Conservation (phyloP, 169 alveolate genomes). For the Plasmodium relictum region DNA sequence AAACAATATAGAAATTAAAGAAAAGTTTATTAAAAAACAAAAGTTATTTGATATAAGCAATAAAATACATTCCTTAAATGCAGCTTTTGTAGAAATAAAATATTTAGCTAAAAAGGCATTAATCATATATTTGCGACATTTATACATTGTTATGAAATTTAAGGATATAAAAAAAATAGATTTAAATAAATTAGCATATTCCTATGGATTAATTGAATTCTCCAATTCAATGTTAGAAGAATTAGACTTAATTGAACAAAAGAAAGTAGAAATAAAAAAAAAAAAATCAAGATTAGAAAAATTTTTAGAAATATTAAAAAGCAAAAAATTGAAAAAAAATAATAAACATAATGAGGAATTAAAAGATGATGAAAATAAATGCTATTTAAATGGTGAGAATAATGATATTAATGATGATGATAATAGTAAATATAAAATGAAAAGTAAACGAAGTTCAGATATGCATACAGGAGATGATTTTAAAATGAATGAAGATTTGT, state of each 20-base stretch:
- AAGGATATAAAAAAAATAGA: conserved; percentile 40
- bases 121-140: conserved; percentile 61
- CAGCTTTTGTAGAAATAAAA: conserved; percentile 74
- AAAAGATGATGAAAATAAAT: neutral
- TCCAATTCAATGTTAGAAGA: conserved; percentile 39
- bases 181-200: conserved; percentile 49
- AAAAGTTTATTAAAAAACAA: conserved; percentile 68
- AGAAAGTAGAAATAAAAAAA: conserved; percentile 29
- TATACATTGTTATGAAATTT: conserved; percentile 73
- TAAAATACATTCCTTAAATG: conserved; percentile 71
- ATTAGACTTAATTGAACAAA: conserved; percentile 9
- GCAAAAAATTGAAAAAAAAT: conserved; percentile 15
- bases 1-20: conserved; percentile 56
- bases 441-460: neutral
- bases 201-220: conserved; percentile 66
- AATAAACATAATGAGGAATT: neutral
- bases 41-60: conserved; percentile 56
- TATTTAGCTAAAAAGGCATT: conserved; percentile 66
- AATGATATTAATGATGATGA: neutral
- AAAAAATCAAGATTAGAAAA: conserved; percentile 65
- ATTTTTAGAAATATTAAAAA: conserved; percentile 54
- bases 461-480: neutral
- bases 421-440: neutral
- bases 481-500: neutral
- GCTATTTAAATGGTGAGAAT: neutral